A percentile compares a stretch with the other conserved stretches of the same genome.
Conservation (phyloP, 75 land plant species). For the Pinus taeda region DNA sequence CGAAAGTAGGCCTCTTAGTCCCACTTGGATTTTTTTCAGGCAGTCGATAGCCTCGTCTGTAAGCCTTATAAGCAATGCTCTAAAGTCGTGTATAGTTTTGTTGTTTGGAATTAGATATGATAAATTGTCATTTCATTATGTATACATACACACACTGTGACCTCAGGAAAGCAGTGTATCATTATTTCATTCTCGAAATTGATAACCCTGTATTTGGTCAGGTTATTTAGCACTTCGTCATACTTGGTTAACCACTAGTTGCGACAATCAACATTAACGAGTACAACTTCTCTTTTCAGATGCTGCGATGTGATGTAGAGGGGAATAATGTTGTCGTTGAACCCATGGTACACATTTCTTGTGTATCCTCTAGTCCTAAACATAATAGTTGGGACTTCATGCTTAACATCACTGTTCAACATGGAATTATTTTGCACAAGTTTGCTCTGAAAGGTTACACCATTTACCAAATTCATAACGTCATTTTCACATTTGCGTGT, state of each 20-base stretch:
- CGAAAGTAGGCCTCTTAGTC: conserved; percentile 14
- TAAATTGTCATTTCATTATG: conserved; percentile 29
- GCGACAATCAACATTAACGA: conserved; percentile 25
- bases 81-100: conserved; percentile 23
- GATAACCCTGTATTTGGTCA: conserved; percentile 21
- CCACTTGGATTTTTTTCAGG: not conserved
- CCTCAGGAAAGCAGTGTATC: conserved; percentile 37
- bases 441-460: conserved; percentile 17
- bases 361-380: conserved; percentile 53
- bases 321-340: conserved; percentile 45
- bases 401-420: conserved; percentile 28
- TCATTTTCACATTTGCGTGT: conserved; percentile 55
- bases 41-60: conserved; percentile 4
- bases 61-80: conserved; percentile 28
- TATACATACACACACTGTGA: conserved; percentile 32
- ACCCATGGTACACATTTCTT: conserved; percentile 47
- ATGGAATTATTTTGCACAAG: not conserved
- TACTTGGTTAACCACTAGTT: conserved; percentile 44
- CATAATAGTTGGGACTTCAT: conserved; percentile 31
- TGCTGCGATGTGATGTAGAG: conserved; percentile 44
- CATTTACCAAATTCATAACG: conserved; percentile 38
- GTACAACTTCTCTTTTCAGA: conserved; percentile 31
- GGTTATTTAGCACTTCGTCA: conserved; percentile 18
- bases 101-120: conserved; percentile 23
- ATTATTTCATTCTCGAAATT: conserved; percentile 14